phyloP scores from a whole-genome alignment of 306 rosid genomes.

The Arachis hypogaea region DNA sequence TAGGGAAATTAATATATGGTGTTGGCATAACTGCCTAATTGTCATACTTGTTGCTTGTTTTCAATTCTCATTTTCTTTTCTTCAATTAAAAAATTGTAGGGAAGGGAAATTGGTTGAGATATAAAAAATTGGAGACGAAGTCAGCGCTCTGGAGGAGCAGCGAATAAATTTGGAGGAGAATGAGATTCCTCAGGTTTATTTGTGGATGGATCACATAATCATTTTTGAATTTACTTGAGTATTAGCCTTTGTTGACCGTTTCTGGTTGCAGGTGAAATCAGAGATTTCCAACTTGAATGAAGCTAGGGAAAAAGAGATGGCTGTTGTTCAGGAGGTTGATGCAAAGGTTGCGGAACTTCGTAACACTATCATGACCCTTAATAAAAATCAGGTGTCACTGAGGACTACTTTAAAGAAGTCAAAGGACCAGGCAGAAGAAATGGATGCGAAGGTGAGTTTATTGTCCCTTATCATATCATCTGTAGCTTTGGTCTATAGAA shows the following conservation, averaged over 20 bases:
- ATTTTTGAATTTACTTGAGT: not conserved
- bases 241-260: conserved; percentile 12
- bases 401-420: conserved; percentile 60
- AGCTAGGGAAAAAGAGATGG: conserved; percentile 72
- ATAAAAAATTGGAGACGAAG: conserved; percentile 55
- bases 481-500: conserved; percentile 10
- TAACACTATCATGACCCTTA: conserved; percentile 67
- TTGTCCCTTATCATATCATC: conserved; percentile 26
- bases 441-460: conserved; percentile 73
- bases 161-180: conserved; percentile 50
- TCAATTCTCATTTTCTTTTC: not conserved
- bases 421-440: conserved; percentile 69
- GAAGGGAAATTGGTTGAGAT: conserved; percentile 55
- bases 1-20: not conserved
- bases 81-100: conserved; percentile 41
- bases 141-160: conserved; percentile 57
- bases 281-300: conserved; percentile 61
- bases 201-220: conserved; percentile 4
- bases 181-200: conserved; percentile 61
- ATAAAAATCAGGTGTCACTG: conserved; percentile 67
- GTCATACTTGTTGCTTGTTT: not conserved
- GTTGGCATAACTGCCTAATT: not conserved
- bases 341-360: conserved; percentile 71
- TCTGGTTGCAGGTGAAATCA: conserved; percentile 57
- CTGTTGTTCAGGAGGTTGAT: conserved; percentile 76